These are phyloP conservation scores for Elsinoe necatrix DNA, from an alignment of 2,329 filamentous ascomycete species.

Conservation along the genomic window DNA sequence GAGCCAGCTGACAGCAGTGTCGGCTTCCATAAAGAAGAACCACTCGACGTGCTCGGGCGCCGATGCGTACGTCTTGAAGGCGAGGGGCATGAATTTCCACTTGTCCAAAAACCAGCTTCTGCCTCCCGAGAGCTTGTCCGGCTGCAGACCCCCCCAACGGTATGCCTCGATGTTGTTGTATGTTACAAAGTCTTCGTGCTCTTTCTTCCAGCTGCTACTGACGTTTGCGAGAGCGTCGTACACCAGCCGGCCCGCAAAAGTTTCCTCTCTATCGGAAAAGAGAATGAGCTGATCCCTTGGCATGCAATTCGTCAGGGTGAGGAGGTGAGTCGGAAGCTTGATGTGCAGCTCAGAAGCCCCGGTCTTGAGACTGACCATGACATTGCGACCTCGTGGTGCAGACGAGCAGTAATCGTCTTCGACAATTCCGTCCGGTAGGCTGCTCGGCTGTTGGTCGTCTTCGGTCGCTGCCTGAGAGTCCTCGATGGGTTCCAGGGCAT, in stretches of 20 bases:
- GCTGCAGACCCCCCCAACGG: neutral
- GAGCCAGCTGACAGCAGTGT: slow-evolving; percentile 49
- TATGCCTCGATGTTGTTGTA: slow-evolving; percentile 28
- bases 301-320: neutral
- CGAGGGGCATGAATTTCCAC: slow-evolving; percentile 33
- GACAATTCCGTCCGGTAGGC: too few species aligned
- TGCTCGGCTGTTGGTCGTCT: too few species aligned
- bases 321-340: neutral
- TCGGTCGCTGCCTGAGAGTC: too few species aligned
- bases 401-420: neutral
- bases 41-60: slow-evolving; percentile 43
- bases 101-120: slow-evolving; percentile 29
- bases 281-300: slow-evolving; percentile 27
- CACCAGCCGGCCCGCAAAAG: slow-evolving; percentile 35
- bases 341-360: neutral
- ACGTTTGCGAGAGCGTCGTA: slow-evolving; percentile 26
- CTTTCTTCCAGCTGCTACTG: slow-evolving; percentile 22
- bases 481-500: too few species aligned
- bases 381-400: neutral
- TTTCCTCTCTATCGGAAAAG: slow-evolving; percentile 45
- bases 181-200: slow-evolving; percentile 29
- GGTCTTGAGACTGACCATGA: neutral
- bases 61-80: slow-evolving; percentile 30
- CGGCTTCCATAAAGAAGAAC: slow-evolving; percentile 53
- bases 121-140: neutral